Base-by-base conservation (phyloP, 306 rosid genomes). In the Vicia faba region DNA sequence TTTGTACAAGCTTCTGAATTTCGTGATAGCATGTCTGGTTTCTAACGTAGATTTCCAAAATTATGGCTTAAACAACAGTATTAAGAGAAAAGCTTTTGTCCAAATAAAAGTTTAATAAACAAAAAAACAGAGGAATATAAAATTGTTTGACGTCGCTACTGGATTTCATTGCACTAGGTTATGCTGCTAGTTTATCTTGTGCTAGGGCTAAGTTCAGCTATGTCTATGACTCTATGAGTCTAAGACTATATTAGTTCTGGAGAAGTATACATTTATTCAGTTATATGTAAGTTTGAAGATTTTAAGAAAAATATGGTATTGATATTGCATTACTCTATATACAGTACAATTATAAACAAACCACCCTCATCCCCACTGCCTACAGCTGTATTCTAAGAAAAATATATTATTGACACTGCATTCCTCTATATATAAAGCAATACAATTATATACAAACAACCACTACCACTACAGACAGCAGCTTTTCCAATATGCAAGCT, bases 1-100 rank as follows among this genome's bases (percentile, higher is more conserved):
- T 71, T 77, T 72, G 68, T 44, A 66, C 82, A 13, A 75, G 29
- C 64, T 81, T 67, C 54, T 58, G 77, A 14, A 81, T 36, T 49
- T 39, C 25, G 40, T 19, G 16, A 20, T 60, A 33, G 39, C 49
- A 36, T 18, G 25, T 49, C 51, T 3, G 55, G 39, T 51, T 51
- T 72, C 65, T 51, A 72, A 28, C n/a, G 46, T 66, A 29, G 56
- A 64, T 43, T 49, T 46, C 45, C 13, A 31, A 29, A 49, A 29
- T 35, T 16, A 62, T 41, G 31, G 48, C 11, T 61, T 36, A 18
- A 46, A 9, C 53, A 20, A 62, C 23, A 23, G 38, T 36, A 5
- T 13, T 5, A 41, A 41, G 36, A 13, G 51, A 40, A 23, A 62
- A 62, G 16, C 10, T 18, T 40, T 62, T 62, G 53, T 15, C 28